A percentile compares a stretch with the other conserved stretches of the same genome.
Conservation (phyloP, 208 protist genomes). For the Wallacemonas sp. region DNA sequence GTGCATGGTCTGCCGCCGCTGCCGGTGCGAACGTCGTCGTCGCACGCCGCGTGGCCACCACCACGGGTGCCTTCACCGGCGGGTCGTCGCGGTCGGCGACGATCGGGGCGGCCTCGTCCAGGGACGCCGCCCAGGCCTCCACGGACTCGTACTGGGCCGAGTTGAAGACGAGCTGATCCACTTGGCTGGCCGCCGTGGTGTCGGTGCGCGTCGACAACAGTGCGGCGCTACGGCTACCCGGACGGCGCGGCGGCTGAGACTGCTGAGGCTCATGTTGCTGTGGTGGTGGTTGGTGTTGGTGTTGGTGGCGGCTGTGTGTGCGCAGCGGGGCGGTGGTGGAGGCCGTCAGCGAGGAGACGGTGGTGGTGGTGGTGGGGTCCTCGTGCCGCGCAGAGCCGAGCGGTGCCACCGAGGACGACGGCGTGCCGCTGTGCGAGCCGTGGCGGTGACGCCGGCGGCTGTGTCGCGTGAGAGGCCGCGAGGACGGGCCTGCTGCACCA, state of each 20-base stretch:
- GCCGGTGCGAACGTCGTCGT: no score
- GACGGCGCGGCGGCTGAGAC: no score
- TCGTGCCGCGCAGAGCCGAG: constrained; percentile 1
- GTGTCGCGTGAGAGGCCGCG: background rate
- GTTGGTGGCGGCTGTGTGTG: background rate
- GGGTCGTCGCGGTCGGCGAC: background rate
- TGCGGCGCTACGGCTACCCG: no score
- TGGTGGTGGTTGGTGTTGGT: background rate
- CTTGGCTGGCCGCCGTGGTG: no score
- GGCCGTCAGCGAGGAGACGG: background rate
- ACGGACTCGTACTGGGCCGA: constrained; percentile 12
- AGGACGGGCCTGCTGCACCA: background rate
- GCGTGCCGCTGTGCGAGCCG: background rate
- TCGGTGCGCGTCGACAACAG: no score
- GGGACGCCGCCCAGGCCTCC: background rate
- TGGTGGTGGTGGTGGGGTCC: background rate
- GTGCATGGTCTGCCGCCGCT: no score
- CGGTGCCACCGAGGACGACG: background rate
- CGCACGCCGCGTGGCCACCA: no score
- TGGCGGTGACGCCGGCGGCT: constrained; percentile 1
- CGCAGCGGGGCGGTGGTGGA: background rate
- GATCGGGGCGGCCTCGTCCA: background rate
- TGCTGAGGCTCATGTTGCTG: background rate
- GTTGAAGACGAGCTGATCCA: constrained; percentile 13
- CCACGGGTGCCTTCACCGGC: no score